Base-by-base conservation (phyloP, 2,329 filamentous ascomycete genomes). In the Pseudogymnoascus sp. region DNA sequence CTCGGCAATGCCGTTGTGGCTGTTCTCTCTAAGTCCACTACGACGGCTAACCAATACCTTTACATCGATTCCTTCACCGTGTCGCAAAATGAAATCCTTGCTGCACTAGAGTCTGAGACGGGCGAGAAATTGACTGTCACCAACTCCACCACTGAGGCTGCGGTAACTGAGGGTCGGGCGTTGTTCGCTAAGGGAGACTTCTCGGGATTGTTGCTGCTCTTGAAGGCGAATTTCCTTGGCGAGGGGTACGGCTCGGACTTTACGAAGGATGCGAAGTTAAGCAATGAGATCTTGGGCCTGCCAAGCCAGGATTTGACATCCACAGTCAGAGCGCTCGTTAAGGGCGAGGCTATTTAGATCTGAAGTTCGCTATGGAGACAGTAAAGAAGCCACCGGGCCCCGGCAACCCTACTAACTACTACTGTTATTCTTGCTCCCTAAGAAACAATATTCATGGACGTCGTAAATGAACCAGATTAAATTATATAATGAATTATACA, bases 1-100 rank as follows among this genome's bases (percentile, higher is more conserved):
- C 70, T 75, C 2, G 76, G 73, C 5, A 68, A 71, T 23, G 69
- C 72, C 25, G 65, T 76, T 2, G 73, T 71, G 11, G 69, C 69
- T 6, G 63, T 75, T 5, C 67, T 78, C n/a, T 67, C 69, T 37
- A 68, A 74, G n/a, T 71, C 72, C 0, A 70, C 75, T 2, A 69
- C 74, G 36, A 66, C 75, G 5, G 67, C 67, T 1, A 76, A 77
- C 63, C 67, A 65, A 36, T 70, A 68, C 36, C 65, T 74, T 3
- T 75, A 69, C 65, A 66, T 72, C 18, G 68, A 70, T 56, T 75
- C 75, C 6, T 73, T 75, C 56, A 65, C 67, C 23, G 67, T 69
- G 14, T 72, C 70, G 23, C 74, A 75, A 65, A 68, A 67, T 6
- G 71, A 76, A 37, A 63, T 75, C 12, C 67, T 75, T 14, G 68